phyloP scores from a whole-genome alignment of 495 filamentous ascomycete species.

The Cercophora scortea region DNA sequence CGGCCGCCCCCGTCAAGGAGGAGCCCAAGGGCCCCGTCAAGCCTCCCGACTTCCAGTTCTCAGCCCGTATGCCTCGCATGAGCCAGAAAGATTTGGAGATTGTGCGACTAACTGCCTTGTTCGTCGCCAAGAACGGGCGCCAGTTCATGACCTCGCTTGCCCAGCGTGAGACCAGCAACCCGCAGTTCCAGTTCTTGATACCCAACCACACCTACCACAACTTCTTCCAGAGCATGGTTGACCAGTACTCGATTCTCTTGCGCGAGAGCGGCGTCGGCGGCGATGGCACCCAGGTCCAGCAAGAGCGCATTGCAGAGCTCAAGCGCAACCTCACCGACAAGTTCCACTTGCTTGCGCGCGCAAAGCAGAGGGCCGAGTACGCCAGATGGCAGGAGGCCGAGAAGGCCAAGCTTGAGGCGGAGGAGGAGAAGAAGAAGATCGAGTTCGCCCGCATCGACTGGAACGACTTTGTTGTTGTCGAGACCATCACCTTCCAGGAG shows the following conservation, averaged over 20 bases:
- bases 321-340: conserved; percentile 71
- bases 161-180: conserved; percentile 83
- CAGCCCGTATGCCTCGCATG: conserved; percentile 95
- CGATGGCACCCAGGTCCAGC: conserved; percentile 56
- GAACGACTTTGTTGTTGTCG: conserved; percentile 95
- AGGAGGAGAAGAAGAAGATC: conserved; percentile 74
- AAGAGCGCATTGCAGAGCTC: conserved; percentile 64
- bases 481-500: conserved; percentile 91
- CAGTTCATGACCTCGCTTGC: conserved; percentile 81
- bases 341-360: conserved; percentile 70
- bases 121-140: conserved; percentile 84
- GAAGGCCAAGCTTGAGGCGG: conserved; percentile 82
- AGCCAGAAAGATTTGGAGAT: conserved; percentile 92
- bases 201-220: conserved; percentile 93
- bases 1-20: conserved; percentile 39
- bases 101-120: conserved; percentile 80
- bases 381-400: conserved; percentile 76
- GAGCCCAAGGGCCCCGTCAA: conserved; percentile 76
- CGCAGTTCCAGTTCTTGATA: conserved; percentile 93
- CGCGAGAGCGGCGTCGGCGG: conserved; percentile 60
- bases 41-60: conserved; percentile 89
- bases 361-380: conserved; percentile 81
- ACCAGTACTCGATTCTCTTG: conserved; percentile 86
- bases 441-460: conserved; percentile 92
- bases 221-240: conserved; percentile 84